A percentile compares a stretch with the other conserved stretches of the same genome.
phyloP scores from a whole-genome alignment of 2,329 filamentous ascomycete species.

The Trichoderma afroharzianum region DNA sequence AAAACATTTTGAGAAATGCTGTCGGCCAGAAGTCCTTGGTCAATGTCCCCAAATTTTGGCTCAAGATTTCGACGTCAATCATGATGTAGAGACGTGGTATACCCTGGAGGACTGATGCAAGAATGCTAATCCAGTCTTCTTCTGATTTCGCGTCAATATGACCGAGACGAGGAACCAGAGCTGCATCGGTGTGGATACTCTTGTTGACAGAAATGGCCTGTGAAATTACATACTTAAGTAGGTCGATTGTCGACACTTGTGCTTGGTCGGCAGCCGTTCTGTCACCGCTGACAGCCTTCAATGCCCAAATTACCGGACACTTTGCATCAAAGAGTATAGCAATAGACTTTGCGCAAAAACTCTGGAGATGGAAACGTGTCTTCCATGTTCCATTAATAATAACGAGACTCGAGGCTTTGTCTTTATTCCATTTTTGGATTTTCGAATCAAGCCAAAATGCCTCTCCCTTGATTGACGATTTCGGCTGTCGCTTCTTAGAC shows the following conservation, averaged over 20 bases:
- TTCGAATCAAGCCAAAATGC: not conserved
- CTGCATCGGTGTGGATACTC: not conserved
- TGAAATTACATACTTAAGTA: not conserved
- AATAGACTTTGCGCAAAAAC: not conserved
- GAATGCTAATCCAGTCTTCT: not conserved
- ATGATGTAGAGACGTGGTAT: not conserved
- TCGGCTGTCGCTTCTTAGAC: not conserved
- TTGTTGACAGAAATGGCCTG: not conserved
- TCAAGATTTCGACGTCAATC: not conserved
- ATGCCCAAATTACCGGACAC: not conserved
- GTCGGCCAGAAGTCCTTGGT: not conserved
- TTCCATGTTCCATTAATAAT: not conserved
- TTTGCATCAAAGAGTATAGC: not conserved
- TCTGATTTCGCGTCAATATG: not conserved
- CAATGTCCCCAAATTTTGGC: not conserved
- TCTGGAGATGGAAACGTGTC: not conserved
- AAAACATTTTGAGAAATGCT: not conserved
- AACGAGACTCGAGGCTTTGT: not conserved
- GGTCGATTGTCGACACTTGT: not conserved
- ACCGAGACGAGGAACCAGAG: not conserved
- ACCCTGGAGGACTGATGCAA: not conserved
- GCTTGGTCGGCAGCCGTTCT: not conserved
- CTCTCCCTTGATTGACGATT: not conserved
- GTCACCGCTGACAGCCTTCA: not conserved
- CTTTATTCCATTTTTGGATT: not conserved